A percentile compares a stretch with the other conserved stretches of the same genome.
These are phyloP conservation scores for Xylariaceae sp. DNA, from an alignment of 2,329 filamentous ascomycete species.

Conservation along the genomic window DNA sequence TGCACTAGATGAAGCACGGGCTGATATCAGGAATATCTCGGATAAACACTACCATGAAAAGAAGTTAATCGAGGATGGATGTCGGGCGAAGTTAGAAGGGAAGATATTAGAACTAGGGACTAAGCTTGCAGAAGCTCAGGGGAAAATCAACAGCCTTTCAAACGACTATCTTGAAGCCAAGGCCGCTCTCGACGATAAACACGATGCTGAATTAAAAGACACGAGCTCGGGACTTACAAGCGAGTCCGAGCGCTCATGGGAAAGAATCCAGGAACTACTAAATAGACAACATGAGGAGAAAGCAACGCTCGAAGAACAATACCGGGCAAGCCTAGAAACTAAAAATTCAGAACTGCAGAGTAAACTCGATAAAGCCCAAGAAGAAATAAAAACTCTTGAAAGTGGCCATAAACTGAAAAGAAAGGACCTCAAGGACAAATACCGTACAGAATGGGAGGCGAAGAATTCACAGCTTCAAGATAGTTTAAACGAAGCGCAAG, in stretches of 20 bases:
- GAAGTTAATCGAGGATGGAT: not conserved
- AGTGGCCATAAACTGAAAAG: not conserved
- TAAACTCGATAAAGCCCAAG: not conserved
- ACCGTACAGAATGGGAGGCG: constrained; percentile 1
- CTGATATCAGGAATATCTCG: constrained; percentile 1
- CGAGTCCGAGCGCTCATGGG: not conserved
- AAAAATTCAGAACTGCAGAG: not conserved
- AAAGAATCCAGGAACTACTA: not conserved
- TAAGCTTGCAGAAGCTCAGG: not conserved
- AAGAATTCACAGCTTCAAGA: not conserved
- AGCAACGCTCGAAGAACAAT: not conserved
- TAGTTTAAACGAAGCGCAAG: not conserved
- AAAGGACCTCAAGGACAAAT: not conserved
- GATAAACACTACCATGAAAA: constrained; percentile 3
- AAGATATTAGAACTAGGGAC: not conserved
- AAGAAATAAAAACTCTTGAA: not conserved
- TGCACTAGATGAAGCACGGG: constrained; percentile 7
- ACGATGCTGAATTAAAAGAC: not conserved
- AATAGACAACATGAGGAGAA: constrained; percentile 2
- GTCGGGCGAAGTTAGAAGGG: constrained; percentile 1
- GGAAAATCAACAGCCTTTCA: not conserved
- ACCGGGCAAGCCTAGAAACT: not conserved
- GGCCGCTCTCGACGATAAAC: not conserved
- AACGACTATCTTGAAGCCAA: not conserved
- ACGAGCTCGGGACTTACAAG: not conserved